Conservation (phyloP, 805 yeast genomes). For the Wickerhamiella siamensis region DNA sequence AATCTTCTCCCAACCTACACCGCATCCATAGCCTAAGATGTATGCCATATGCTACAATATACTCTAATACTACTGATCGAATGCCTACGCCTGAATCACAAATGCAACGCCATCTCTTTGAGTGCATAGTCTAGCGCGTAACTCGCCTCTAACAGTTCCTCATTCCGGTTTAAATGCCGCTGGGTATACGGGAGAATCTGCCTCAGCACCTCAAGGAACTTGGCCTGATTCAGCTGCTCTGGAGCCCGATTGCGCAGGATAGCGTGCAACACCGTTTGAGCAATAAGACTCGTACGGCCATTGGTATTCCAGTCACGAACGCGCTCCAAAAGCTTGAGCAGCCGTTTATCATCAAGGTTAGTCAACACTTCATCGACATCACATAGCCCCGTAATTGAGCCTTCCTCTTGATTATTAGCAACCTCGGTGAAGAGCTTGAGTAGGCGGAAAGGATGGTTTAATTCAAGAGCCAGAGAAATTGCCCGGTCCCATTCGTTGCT, state of each 20-base stretch:
- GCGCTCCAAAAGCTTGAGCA: conserved; percentile 50
- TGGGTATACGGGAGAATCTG: conserved; percentile 78
- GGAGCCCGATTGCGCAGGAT: conserved; percentile 42
- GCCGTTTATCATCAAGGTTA: conserved; percentile 42
- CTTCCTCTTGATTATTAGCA: conserved; percentile 32
- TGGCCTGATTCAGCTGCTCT: conserved; percentile 44
- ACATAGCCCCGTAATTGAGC: conserved; percentile 38
- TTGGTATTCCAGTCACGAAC: conserved; percentile 93
- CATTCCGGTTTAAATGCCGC: conserved; percentile 67
- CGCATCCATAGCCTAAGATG: no score
- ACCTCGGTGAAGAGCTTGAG: conserved; percentile 60
- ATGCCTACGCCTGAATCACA: no score
- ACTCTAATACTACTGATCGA: no score
- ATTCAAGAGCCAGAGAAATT: conserved; percentile 64
- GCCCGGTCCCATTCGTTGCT: conserved; percentile 79
- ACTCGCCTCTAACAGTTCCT: conserved; percentile 71
- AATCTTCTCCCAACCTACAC: no score
- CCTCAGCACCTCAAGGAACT: conserved; percentile 55
- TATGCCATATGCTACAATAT: no score
- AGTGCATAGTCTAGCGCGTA: conserved; percentile 73
- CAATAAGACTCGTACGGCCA: conserved; percentile 60
- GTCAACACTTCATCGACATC: conserved; percentile 54
- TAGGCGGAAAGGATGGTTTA: conserved; percentile 82
- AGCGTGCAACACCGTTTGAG: conserved; percentile 63
- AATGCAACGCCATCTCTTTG: conserved; percentile 36